These are phyloP conservation scores for Geopyxis carbonaria DNA, from an alignment of 495 filamentous ascomycete species.

Conservation along the genomic window DNA sequence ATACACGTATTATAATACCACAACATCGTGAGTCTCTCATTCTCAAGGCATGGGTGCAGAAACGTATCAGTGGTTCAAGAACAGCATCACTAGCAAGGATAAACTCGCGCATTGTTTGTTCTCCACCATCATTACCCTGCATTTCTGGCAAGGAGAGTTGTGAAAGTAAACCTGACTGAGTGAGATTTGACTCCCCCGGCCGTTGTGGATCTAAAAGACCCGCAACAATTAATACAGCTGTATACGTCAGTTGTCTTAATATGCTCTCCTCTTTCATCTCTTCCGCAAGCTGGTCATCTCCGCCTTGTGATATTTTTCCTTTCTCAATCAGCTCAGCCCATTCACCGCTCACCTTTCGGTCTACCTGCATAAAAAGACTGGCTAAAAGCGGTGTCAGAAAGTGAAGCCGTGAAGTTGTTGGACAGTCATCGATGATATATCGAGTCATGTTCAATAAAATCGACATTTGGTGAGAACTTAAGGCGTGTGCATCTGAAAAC, in stretches of 20 bases:
- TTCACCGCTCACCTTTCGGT: constrained; percentile 67
- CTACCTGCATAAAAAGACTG: constrained; percentile 67
- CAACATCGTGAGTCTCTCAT: constrained; percentile 87
- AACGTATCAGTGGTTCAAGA: constrained; percentile 73
- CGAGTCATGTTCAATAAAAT: constrained; percentile 72
- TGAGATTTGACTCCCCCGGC: constrained; percentile 29
- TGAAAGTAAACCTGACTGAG: constrained; percentile 13
- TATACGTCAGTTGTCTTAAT: constrained; percentile 78
- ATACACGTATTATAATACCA: constrained; percentile 63
- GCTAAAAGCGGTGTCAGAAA: constrained; percentile 78
- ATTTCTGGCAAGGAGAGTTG: constrained; percentile 17
- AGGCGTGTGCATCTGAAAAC: constrained; percentile 61
- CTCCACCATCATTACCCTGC: constrained; percentile 28
- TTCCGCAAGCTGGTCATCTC: constrained; percentile 55
- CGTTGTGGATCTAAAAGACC: constrained; percentile 63
- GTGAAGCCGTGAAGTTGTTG: constrained; percentile 51
- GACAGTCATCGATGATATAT: constrained; percentile 80
- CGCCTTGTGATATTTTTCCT: constrained; percentile 36
- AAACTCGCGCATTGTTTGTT: constrained; percentile 52
- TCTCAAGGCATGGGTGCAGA: constrained; percentile 74
- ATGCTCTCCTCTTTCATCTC: constrained; percentile 99
- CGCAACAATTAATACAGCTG: constrained; percentile 76
- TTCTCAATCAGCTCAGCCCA: constrained; percentile 57
- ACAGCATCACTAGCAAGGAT: constrained; percentile 62
- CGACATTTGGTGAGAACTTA: constrained; percentile 86